These are phyloP conservation scores for cucumber (Cucumis sativus) DNA, from an alignment of 306 rosid genomes.

Conservation along the genomic window DNA sequence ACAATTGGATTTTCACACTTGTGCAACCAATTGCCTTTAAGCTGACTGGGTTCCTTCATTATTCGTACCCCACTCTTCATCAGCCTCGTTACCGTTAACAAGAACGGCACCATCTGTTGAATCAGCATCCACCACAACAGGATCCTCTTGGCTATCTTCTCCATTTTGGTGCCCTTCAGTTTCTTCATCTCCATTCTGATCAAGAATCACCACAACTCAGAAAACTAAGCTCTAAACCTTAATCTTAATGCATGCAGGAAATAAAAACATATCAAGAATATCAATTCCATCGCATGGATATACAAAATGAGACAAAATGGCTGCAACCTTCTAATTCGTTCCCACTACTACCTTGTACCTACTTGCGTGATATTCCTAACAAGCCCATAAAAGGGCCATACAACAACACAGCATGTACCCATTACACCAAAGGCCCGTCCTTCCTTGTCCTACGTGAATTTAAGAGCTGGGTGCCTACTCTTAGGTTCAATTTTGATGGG, in stretches of 20 bases:
- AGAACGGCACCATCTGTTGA: constrained; percentile 27
- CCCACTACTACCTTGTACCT: too few relatives aligned
- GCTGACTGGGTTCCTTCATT: constrained; percentile 18
- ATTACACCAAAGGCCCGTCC: neutral
- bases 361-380: neutral
- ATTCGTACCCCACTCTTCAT: constrained; percentile 23
- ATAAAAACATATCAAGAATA: neutral
- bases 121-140: constrained; percentile 29
- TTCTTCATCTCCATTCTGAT: constrained; percentile 18
- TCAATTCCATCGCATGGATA: neutral
- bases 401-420: neutral
- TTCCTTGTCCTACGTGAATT: neutral
- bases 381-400: neutral
- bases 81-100: constrained; percentile 26
- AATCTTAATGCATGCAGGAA: neutral
- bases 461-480: neutral
- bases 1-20: constrained; percentile 17
- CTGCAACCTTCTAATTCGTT: neutral
- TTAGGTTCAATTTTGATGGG: neutral
- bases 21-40: constrained; percentile 17
- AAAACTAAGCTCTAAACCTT: neutral
- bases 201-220: constrained; percentile 11
- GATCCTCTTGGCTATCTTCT: constrained; percentile 19
- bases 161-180: constrained; percentile 14
- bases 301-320: neutral